Evolutionary conservation across 306 rosid genomes (phyloP).

Genomic region (Quercus suber): DNA sequence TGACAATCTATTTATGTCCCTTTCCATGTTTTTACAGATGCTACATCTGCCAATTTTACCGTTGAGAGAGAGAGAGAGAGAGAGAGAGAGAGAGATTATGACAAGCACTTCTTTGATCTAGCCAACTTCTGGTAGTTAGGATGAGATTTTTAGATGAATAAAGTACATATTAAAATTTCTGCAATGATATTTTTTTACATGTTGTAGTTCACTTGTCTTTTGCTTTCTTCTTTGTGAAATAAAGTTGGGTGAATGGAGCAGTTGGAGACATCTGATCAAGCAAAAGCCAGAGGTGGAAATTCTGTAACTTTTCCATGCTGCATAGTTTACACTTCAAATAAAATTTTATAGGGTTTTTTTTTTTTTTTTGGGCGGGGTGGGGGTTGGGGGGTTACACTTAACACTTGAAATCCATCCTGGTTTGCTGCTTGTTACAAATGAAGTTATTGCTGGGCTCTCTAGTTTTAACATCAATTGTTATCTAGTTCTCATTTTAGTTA

Average conservation of each 20-base stretch:
- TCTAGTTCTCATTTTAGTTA: background rate
- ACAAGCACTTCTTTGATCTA: background rate
- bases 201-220: constrained; percentile 15
- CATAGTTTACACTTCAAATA: constrained; percentile 7
- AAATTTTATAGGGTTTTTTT: background rate
- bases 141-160: background rate
- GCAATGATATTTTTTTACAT: constrained; percentile 4
- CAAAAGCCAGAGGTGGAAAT: constrained; percentile 73
- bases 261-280: constrained; percentile 78
- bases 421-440: background rate
- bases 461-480: background rate
- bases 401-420: background rate
- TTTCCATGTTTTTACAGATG: background rate
- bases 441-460: background rate
- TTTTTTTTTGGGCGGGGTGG: too few species aligned
- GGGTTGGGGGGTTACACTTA: background rate
- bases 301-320: constrained; percentile 60
- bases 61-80: too few species aligned
- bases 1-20: background rate
- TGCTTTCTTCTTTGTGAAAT: constrained; percentile 43
- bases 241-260: constrained; percentile 97
- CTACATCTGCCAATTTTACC: background rate
- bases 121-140: background rate
- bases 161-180: constrained; percentile 5
- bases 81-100: background rate